phyloP scores from a whole-genome alignment of 2,329 filamentous ascomycete species.

The Monosporascus sp. region DNA sequence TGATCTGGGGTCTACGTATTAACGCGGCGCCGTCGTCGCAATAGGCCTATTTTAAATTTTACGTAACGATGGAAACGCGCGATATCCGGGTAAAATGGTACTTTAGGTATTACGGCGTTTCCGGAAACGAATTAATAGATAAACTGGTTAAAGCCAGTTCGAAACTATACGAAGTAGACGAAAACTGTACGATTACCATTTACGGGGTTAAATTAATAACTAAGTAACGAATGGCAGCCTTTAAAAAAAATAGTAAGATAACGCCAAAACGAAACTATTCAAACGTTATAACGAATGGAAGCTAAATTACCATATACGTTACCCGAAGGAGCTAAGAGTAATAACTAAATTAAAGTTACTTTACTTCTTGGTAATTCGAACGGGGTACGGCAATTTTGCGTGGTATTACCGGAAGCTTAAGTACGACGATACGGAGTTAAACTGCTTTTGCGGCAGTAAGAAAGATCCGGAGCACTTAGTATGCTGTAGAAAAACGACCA shows the following conservation, averaged over 20 bases:
- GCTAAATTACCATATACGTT: no score
- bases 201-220: neutral
- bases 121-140: neutral
- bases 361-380: no score
- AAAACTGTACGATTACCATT: neutral
- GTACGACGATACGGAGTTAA: neutral
- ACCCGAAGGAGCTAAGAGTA: no score
- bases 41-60: neutral
- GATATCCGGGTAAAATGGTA: neutral
- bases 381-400: neutral
- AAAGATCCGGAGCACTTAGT: neutral
- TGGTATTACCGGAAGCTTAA: neutral
- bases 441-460: no score
- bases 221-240: neutral
- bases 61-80: neutral
- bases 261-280: no score
- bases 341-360: no score
- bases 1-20: no score
- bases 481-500: neutral
- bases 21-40: no score
- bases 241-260: neutral
- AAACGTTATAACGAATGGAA: no score
- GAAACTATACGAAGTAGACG: neutral
- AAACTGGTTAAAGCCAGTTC: neutral
- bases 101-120: neutral